These are phyloP conservation scores for Paecilomyces sp. DNA, from an alignment of 2,329 filamentous ascomycete genomes.

Conservation along the genomic window DNA sequence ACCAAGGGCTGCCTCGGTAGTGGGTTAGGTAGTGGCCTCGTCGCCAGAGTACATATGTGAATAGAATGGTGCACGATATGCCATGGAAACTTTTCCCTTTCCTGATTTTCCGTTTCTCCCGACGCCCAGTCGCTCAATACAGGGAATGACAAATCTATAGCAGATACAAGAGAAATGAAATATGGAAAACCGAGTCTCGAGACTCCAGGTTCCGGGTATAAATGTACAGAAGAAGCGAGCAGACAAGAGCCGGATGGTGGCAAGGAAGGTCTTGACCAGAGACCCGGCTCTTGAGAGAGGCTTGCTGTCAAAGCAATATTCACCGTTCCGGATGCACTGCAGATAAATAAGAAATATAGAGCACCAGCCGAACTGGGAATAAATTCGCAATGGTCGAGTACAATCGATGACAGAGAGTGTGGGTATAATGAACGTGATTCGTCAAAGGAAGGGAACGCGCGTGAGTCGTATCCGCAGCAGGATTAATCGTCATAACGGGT, in stretches of 20 bases:
- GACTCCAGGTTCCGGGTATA: conserved; percentile 1
- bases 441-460: conserved; percentile 2
- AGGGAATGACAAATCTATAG: conserved; percentile 1
- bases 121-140: background rate
- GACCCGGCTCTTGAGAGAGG: background rate
- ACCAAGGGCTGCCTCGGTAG: background rate
- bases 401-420: background rate
- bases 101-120: background rate
- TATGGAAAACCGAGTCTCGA: background rate
- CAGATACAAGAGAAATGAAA: background rate
- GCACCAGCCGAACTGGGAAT: background rate
- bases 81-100: background rate
- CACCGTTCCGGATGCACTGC: background rate
- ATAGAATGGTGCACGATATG: background rate
- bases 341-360: background rate
- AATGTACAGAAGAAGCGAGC: background rate
- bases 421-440: conserved; percentile 3
- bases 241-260: background rate
- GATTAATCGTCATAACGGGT: conserved; percentile 4
- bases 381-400: background rate
- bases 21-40: background rate
- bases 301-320: background rate
- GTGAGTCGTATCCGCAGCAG: conserved; percentile 29
- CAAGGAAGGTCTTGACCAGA: background rate
- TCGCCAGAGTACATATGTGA: background rate